Evolutionary conservation across 495 filamentous ascomycete genomes (phyloP), one percentile per base, ranked within the genome.

Genomic region (Penicillium flavigenum): DNA sequence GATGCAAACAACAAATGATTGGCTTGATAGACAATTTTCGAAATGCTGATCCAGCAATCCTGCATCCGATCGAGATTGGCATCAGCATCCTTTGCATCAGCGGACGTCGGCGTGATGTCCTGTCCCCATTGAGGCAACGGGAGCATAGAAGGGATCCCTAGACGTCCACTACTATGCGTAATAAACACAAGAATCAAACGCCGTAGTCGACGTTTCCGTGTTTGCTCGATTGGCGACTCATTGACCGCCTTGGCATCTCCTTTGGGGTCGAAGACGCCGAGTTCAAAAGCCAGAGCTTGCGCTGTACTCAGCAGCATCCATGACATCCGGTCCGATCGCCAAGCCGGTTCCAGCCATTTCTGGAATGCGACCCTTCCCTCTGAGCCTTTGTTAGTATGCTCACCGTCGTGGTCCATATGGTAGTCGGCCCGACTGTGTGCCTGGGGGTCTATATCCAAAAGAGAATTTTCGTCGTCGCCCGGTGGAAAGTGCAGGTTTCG

Each of bases 281-380:
- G 82, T 71, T 98, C 94, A 56, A 94, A 95, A 1, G 92, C 89
- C 38, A 98, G 76, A 2, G 91, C 86, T 75, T 94, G 86, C 5
- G 91, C 91, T 31, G 89, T 94, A 56, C 91, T 94, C 46, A 98
- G 81, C 14, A 98, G 70, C 90, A 96, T 98, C 95, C 94, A 97
- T 61, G 90, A 96, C 92, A 98, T 96, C 41, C 92, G 88, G 60
- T 98, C 94, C 58, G 90, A 96, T 60, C 93, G 78, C 89, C 91
- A 92, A n/a, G 90, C 91, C 16, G 94, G 94, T 69, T 98, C 94
- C 31, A 96, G 83, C 89, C 94, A 98, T 66, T 90, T 92, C 64
- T 92, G 90, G 51, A 96, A 93, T 24, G 88, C 84, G 12, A 79
- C 70, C 83, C 75, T 68, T 16, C 75, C 81, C 51, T 79, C 78